Evolutionary conservation across 768 basidiomycete species (phyloP).

Genomic region (Coprinellus micaceus): DNA sequence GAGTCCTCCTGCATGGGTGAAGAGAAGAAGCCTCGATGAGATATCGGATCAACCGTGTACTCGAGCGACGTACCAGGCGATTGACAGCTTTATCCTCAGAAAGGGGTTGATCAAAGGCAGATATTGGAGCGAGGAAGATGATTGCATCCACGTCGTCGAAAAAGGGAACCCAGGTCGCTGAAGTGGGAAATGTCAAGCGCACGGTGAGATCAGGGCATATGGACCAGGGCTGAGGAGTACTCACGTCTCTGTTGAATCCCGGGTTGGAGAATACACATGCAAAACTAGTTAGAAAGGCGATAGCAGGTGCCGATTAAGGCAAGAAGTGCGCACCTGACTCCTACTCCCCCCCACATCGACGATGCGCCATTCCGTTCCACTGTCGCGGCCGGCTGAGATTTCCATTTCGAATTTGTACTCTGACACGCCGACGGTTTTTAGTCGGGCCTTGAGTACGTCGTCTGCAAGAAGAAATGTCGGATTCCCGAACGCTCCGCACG

Average conservation of each 20-base stretch:
- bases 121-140: conserved; percentile 75
- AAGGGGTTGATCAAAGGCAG: conserved; percentile 70
- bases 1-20: conserved; percentile 57
- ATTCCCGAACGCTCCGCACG: neutral
- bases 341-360: conserved; percentile 77
- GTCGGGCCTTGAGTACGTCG: conserved; percentile 71
- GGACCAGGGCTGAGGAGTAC: neutral
- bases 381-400: conserved; percentile 47
- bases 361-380: conserved; percentile 69
- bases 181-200: neutral
- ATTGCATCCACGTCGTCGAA: conserved; percentile 74
- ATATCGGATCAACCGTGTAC: conserved; percentile 1
- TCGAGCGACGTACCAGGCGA: conserved; percentile 41
- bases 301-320: neutral
- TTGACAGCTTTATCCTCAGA: conserved; percentile 60
- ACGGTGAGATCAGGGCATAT: neutral
- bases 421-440: conserved; percentile 76
- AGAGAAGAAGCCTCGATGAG: conserved; percentile 20
- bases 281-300: neutral
- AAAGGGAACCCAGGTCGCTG: conserved; percentile 68
- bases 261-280: neutral
- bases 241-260: conserved; percentile 21
- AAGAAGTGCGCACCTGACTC: conserved; percentile 49
- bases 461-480: conserved; percentile 34
- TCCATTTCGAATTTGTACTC: conserved; percentile 82